Evolutionary conservation across 148 eudicot species (phyloP), one percentile per base, ranked within the genome.

Genomic region (Polygonum aviculare): DNA sequence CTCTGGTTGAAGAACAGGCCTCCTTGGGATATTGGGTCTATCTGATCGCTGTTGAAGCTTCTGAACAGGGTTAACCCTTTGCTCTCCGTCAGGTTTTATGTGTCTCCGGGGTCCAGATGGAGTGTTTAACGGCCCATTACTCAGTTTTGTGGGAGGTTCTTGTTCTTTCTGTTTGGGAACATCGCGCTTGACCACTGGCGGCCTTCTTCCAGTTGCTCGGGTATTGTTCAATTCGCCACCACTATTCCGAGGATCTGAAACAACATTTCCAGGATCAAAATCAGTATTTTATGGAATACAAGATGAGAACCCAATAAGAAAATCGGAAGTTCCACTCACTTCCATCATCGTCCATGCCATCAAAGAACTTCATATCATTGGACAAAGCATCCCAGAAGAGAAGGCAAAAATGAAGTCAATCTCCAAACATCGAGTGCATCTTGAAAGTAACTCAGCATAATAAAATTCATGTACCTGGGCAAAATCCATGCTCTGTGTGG

Each of bases 341-440:
- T 88, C 97, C 98, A 81, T 93, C 91, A 80, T 93, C 98, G 77
- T 93, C 98, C 85, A 93, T 82, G 83, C 90, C 97, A 55, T 93
- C 98, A 77, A 93, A 93, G 86, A 93, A 87, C 98, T 94, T 85
- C 81, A 77, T 21, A 21, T 55, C 47, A 35, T 75, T 55, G 40
- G 35, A 75, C n/a, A 55, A 83, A 4, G 75, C 76, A 57, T 60
- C 65, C 77, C 49, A 69, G 36, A 78, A 14, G 45, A 81, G 70
- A 31, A 76, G 83, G 75, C 26, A 76, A 26, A 45, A 45, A 12
- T 44, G 10, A 67, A 77, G 85, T 90, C 84, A 92, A 85, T 81
- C 69, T 72, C 82, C 49, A 49, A 78, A 21, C 54, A 26, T 45
- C 18, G 26, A 72, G 22, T n/a, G 21, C 47, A 72, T 18, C 7